These are phyloP conservation scores for Suillus weaverae DNA, from an alignment of 768 basidiomycete genomes.

Conservation along the genomic window DNA sequence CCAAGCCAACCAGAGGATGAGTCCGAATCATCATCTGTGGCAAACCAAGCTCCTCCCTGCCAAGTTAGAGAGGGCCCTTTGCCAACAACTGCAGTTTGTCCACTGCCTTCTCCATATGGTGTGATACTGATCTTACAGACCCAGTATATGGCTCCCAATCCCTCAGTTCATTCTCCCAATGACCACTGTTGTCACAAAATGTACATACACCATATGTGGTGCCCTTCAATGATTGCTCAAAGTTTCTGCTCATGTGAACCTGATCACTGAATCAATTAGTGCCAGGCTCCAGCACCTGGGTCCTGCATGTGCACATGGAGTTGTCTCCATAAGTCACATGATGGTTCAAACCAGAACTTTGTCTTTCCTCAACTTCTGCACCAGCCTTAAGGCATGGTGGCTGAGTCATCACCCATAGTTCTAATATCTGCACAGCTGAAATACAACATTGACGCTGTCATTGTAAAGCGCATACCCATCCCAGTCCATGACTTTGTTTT, in stretches of 20 bases:
- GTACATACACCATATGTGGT: too few relatives aligned
- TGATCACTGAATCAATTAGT: too few relatives aligned
- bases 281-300: too few relatives aligned
- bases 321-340: too few relatives aligned
- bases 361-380: too few relatives aligned
- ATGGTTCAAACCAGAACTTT: too few relatives aligned
- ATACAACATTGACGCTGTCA: slow-evolving; percentile 99
- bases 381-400: slow-evolving; percentile 99
- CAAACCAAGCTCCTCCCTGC: slow-evolving; percentile 51
- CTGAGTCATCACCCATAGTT: slow-evolving; percentile 95
- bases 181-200: too few relatives aligned
- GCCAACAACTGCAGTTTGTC: slow-evolving; percentile 24
- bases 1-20: slow-evolving; percentile 19
- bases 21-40: slow-evolving; percentile 18
- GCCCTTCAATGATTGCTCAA: too few relatives aligned
- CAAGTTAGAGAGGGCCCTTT: slow-evolving; percentile 62
- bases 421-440: slow-evolving; percentile 98
- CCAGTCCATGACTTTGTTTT: slow-evolving; percentile 92
- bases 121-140: slow-evolving; percentile 5
- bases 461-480: slow-evolving; percentile 94
- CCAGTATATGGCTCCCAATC: too few relatives aligned
- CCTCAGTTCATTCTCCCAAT: too few relatives aligned
- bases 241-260: too few relatives aligned
- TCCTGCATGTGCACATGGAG: too few relatives aligned
- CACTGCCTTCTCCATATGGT: slow-evolving; percentile 6